phyloP scores from a whole-genome alignment of 257 asterid genomes.

The Fraxinus quadrangulata region DNA sequence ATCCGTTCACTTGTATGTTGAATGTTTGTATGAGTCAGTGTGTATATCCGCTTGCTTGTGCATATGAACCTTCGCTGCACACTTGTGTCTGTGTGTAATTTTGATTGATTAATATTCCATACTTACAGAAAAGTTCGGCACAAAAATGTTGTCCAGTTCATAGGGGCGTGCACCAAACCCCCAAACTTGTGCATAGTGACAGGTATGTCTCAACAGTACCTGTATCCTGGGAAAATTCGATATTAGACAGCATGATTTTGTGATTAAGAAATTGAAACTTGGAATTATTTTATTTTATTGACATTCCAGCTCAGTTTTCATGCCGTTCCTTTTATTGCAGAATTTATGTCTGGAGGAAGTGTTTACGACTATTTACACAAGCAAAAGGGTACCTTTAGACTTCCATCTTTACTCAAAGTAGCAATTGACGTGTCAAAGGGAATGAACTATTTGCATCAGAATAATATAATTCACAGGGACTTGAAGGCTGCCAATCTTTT shows the following conservation, averaged over 20 bases:
- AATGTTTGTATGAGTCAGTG: not conserved
- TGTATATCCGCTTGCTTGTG: not conserved
- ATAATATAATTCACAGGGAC: slow-evolving; percentile 94
- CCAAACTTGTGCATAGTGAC: slow-evolving; percentile 94
- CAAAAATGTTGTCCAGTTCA: slow-evolving; percentile 94
- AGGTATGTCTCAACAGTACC: slow-evolving; percentile 44
- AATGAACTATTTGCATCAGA: slow-evolving; percentile 97
- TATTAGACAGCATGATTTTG: slow-evolving; percentile 5
- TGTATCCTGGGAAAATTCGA: slow-evolving; percentile 21
- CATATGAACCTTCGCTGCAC: not conserved
- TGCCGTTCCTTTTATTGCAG: slow-evolving; percentile 42
- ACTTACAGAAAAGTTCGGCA: slow-evolving; percentile 94
- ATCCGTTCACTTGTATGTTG: too few species aligned
- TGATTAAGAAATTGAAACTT: not conserved
- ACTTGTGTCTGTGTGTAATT: not conserved
- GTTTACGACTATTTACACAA: slow-evolving; percentile 94
- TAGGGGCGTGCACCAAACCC: slow-evolving; percentile 96
- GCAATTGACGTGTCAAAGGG: slow-evolving; percentile 96
- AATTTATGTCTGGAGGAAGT: slow-evolving; percentile 97
- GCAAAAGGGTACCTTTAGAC: slow-evolving; percentile 89
- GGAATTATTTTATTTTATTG: too few species aligned
- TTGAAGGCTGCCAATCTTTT: slow-evolving; percentile 97
- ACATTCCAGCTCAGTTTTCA: slow-evolving; percentile 17
- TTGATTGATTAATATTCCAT: slow-evolving; percentile 21
- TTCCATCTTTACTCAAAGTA: slow-evolving; percentile 85